Conservation (phyloP, 1,139 yeast genomes). For the Taphrina confusa region DNA sequence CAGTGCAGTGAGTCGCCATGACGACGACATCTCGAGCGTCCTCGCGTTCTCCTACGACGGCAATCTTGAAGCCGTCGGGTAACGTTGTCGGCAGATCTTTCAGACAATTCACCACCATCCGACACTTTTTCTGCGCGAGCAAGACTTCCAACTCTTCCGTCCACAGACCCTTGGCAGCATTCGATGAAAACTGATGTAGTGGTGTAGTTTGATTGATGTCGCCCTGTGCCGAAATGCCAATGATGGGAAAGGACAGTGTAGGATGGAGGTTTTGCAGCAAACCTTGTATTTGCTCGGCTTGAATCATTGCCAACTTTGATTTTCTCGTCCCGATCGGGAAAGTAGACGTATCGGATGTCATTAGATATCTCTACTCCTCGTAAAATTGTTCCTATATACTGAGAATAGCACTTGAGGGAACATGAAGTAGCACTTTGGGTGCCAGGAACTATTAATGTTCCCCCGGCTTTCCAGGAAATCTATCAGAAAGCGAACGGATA, state of each 20-base stretch:
- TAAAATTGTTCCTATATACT: not conserved
- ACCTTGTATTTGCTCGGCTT: conserved; percentile 72
- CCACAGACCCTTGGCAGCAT: conserved; percentile 93
- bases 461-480: too few species aligned
- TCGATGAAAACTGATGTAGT: conserved; percentile 65
- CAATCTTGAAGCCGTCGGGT: conserved; percentile 87
- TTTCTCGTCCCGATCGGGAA: conserved; percentile 74
- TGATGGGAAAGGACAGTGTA: conserved; percentile 63
- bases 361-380: not conserved
- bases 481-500: not conserved
- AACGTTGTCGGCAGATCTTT: conserved; percentile 93
- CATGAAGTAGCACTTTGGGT: too few species aligned
- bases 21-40: conserved; percentile 76
- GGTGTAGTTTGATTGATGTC: conserved; percentile 85
- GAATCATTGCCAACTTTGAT: conserved; percentile 81
- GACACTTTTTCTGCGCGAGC: conserved; percentile 69
- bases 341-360: too few species aligned
- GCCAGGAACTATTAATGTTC: too few species aligned
- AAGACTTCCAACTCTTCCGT: conserved; percentile 88
- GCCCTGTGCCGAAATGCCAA: conserved; percentile 83
- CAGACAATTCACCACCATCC: conserved; percentile 87
- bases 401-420: too few species aligned
- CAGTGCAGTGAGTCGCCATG: conserved; percentile 67
- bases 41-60: conserved; percentile 80
- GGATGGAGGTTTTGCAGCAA: conserved; percentile 64